Conservation (phyloP, 2,329 filamentous ascomycete species). For the Talaromyces amestolkiae region DNA sequence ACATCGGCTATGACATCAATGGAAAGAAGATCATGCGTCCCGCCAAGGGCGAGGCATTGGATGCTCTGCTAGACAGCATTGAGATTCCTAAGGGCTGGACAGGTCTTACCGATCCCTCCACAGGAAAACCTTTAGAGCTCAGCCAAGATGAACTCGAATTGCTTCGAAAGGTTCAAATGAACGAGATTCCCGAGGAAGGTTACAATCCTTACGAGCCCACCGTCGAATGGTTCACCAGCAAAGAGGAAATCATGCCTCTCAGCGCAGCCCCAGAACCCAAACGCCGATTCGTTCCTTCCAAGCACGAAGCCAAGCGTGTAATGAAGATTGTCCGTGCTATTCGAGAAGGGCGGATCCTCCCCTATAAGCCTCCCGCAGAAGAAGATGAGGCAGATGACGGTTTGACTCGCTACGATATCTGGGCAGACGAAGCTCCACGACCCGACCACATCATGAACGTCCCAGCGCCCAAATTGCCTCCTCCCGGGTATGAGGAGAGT, state of each 20-base stretch:
- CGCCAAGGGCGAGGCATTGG: slow-evolving; percentile 86
- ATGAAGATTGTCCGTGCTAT: slow-evolving; percentile 98
- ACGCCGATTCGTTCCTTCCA: slow-evolving; percentile 89
- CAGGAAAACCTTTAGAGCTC: slow-evolving; percentile 86
- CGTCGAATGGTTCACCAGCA: slow-evolving; percentile 89
- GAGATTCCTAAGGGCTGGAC: slow-evolving; percentile 98
- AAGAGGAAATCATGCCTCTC: slow-evolving; percentile 89
- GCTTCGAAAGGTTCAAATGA: slow-evolving; percentile 81
- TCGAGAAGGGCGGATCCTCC: slow-evolving; percentile 86
- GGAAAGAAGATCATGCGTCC: slow-evolving; percentile 97
- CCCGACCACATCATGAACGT: slow-evolving; percentile 91
- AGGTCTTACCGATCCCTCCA: slow-evolving; percentile 87
- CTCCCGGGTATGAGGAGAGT: slow-evolving; percentile 90
- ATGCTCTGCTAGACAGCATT: slow-evolving; percentile 92
- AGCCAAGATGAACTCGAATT: slow-evolving; percentile 86
- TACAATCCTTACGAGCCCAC: slow-evolving; percentile 94
- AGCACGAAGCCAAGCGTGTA: slow-evolving; percentile 91
- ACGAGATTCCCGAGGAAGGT: slow-evolving; percentile 80
- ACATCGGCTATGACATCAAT: slow-evolving; percentile 98
- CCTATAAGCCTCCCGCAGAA: slow-evolving; percentile 76
- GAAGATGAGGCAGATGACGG: slow-evolving; percentile 68
- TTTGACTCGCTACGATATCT: slow-evolving; percentile 78
- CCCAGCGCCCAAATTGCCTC: slow-evolving; percentile 86
- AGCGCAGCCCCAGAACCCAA: slow-evolving; percentile 95
- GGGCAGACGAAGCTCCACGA: slow-evolving; percentile 84